Conservation (phyloP, 2,329 filamentous ascomycete genomes). For the Microdochium trichocladiopsis region DNA sequence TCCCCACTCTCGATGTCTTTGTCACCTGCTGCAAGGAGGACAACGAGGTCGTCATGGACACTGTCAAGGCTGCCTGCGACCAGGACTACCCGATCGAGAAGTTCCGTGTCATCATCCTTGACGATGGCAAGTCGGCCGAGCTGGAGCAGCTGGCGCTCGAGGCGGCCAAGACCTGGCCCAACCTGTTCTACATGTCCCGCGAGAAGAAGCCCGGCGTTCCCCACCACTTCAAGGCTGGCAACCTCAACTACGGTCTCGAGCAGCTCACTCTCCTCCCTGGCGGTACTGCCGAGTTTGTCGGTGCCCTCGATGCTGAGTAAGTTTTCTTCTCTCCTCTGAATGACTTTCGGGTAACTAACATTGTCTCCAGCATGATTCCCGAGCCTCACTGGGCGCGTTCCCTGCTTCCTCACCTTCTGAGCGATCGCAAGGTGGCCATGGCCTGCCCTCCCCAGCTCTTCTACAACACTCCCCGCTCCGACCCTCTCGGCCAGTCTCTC, state of each 20-base stretch:
- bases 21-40: constrained; percentile 53
- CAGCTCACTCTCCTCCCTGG: constrained; percentile 41
- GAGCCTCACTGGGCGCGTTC: constrained; percentile 53
- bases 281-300: constrained; percentile 50
- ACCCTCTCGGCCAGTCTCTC: constrained; percentile 51
- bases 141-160: constrained; percentile 24
- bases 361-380: constrained; percentile 34
- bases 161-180: constrained; percentile 31
- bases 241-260: constrained; percentile 53
- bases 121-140: constrained; percentile 41
- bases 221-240: constrained; percentile 58
- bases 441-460: constrained; percentile 57
- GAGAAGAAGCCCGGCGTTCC: constrained; percentile 38
- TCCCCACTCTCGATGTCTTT: constrained; percentile 49
- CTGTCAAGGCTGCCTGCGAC: constrained; percentile 44
- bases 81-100: constrained; percentile 46
- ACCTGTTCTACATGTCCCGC: constrained; percentile 46
- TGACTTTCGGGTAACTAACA: constrained; percentile 8
- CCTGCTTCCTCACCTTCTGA: constrained; percentile 50
- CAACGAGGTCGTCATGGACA: constrained; percentile 48
- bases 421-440: constrained; percentile 48
- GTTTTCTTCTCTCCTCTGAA: constrained; percentile 3
- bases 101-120: constrained; percentile 47
- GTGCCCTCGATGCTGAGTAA: constrained; percentile 56
- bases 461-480: constrained; percentile 53